phyloP scores from a whole-genome alignment of 345 rosid genomes.

The Eucalyptus sideroxylon region DNA sequence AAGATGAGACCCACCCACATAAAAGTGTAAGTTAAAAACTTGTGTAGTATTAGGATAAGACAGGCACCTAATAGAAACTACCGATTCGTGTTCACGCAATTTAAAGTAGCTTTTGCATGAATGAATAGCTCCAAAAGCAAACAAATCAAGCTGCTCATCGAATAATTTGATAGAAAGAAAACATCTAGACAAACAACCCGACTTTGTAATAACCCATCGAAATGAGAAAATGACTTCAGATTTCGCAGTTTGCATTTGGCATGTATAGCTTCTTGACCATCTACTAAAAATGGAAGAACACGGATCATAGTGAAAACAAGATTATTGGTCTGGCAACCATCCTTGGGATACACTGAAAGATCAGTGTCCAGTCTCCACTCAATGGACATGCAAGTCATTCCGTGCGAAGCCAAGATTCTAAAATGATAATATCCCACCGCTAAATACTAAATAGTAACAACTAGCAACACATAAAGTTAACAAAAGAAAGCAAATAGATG shows the following conservation, averaged over 20 bases:
- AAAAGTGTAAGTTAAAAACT: too few relatives aligned
- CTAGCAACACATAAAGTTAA: not conserved
- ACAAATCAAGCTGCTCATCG: too few relatives aligned
- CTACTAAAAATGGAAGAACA: not conserved
- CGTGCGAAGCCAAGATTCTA: too few relatives aligned
- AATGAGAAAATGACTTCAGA: not conserved
- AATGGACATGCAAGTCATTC: too few relatives aligned
- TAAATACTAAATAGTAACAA: not conserved
- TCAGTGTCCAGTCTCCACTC: not conserved
- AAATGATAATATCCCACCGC: not conserved
- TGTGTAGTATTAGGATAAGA: too few relatives aligned
- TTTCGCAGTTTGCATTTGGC: not conserved
- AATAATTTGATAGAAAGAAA: too few relatives aligned
- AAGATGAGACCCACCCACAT: too few relatives aligned
- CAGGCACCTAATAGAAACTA: too few relatives aligned
- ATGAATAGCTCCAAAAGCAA: too few relatives aligned
- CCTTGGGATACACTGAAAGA: not conserved
- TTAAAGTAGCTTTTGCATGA: too few relatives aligned
- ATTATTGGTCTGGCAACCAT: not conserved
- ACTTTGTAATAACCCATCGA: not conserved
- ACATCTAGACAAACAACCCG: too few relatives aligned
- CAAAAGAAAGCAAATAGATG: not conserved
- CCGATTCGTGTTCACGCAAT: too few relatives aligned
- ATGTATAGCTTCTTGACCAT: not conserved
- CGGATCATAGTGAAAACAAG: not conserved